Percentiles rank a stretch among this genome's conserved stretches.
phyloP scores from a whole-genome alignment of 2,329 filamentous ascomycete species.

The Coniochaeta sp. region DNA sequence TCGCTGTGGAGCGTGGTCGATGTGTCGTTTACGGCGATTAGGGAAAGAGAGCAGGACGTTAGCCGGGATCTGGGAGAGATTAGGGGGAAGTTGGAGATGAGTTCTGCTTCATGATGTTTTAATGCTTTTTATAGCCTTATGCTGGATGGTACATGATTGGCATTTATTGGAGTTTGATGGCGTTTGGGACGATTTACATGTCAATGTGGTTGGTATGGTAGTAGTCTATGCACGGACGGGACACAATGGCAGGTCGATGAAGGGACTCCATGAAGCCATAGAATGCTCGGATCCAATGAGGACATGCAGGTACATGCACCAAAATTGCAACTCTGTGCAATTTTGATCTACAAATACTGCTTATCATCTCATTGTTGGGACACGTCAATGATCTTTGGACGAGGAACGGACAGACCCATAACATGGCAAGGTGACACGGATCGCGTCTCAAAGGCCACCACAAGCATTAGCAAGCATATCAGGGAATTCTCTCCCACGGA shows the following conservation, averaged over 20 bases:
- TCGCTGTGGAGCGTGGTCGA: conserved; percentile 2
- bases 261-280: neutral
- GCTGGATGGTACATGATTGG: neutral
- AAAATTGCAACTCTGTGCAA: neutral
- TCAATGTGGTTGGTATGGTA: neutral
- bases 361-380: neutral
- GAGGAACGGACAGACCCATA: too few relatives aligned
- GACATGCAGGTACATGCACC: neutral
- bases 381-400: neutral
- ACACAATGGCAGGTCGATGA: neutral
- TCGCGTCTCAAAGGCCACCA: neutral
- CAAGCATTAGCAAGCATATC: neutral
- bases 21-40: neutral
- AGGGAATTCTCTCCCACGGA: too few relatives aligned
- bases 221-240: neutral
- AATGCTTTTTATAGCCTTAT: neutral
- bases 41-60: conserved; percentile 5
- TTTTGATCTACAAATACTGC: neutral
- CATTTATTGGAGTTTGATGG: neutral
- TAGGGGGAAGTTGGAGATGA: neutral
- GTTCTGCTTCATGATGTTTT: neutral
- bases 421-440: neutral
- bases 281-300: neutral
- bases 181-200: neutral
- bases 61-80: neutral